phyloP scores from a whole-genome alignment of 345 rosid genomes.

The Angophora floribunda region DNA sequence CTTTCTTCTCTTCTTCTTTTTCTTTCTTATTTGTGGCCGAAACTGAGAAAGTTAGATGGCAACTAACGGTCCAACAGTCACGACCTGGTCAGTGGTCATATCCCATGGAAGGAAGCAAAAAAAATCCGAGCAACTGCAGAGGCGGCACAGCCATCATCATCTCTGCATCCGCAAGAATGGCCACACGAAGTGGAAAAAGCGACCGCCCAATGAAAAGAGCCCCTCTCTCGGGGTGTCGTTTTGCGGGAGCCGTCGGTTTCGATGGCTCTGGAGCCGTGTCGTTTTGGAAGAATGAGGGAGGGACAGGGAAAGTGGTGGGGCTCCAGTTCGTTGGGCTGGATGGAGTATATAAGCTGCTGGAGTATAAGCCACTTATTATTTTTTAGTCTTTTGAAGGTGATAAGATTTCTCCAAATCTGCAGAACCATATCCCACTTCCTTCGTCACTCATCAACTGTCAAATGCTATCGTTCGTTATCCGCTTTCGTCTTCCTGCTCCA shows the following conservation, averaged over 20 bases:
- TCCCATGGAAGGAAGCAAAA: not conserved
- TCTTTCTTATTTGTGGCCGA: not conserved
- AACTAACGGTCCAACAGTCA: not conserved
- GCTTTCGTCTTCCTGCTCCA: not conserved
- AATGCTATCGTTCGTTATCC: not conserved
- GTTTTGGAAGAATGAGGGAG: not conserved
- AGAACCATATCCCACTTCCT: not conserved
- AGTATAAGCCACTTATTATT: not conserved
- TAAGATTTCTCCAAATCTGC: not conserved
- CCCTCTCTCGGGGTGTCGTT: not conserved
- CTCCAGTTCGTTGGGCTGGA: not conserved
- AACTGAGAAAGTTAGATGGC: not conserved
- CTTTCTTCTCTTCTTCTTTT: not conserved
- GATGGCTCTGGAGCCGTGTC: not conserved
- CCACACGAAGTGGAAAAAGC: not conserved
- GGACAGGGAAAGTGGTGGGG: not conserved
- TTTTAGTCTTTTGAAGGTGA: not conserved
- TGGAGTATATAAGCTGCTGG: not conserved
- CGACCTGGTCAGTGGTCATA: not conserved
- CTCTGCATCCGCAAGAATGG: not conserved
- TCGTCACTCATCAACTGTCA: not conserved
- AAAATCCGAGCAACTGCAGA: not conserved
- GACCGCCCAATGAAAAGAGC: rapidly evolving
- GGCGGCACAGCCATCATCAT: not conserved
- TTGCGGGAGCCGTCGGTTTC: not conserved